A percentile compares a stretch with the other conserved stretches of the same genome.
Conservation (phyloP, 176 grass and related monocot genomes). For the Oryza officinalis region DNA sequence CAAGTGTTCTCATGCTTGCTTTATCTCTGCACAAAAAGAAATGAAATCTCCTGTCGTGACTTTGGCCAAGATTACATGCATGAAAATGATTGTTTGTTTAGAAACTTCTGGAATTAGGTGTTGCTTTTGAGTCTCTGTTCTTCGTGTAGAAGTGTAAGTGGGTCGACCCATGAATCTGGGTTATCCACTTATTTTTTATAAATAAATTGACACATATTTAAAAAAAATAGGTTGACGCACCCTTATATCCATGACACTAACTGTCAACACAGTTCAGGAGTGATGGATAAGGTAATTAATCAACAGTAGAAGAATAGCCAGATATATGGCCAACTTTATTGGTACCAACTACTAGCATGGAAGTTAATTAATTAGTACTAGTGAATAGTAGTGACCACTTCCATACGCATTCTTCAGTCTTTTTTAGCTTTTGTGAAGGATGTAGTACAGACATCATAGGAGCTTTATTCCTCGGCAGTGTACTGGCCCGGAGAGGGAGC, state of each 20-base stretch:
- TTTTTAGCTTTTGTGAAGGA: neutral
- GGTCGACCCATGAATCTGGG: too few species aligned
- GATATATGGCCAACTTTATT: neutral
- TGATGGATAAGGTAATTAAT: neutral
- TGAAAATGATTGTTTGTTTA: neutral
- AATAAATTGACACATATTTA: too few species aligned
- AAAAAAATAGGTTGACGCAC: too few species aligned
- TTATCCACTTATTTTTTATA: too few species aligned
- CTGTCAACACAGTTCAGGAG: neutral
- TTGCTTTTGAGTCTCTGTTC: neutral
- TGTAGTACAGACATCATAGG: neutral
- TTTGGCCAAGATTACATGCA: neutral
- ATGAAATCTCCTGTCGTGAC: neutral
- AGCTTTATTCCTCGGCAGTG: neutral
- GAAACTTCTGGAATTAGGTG: neutral
- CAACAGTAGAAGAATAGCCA: neutral
- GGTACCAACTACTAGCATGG: neutral
- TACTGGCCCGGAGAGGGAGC: neutral
- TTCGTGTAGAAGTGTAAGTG: neutral
- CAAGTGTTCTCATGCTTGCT: neutral
- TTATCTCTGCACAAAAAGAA: neutral
- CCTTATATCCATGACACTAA: neutral
- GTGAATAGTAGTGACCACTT: neutral
- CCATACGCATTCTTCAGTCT: neutral
- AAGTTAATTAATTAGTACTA: neutral